Percentiles rank a stretch among this genome's conserved stretches.
Conservation (phyloP, 176 grass and related monocot species). For the Triticum dicoccoides region DNA sequence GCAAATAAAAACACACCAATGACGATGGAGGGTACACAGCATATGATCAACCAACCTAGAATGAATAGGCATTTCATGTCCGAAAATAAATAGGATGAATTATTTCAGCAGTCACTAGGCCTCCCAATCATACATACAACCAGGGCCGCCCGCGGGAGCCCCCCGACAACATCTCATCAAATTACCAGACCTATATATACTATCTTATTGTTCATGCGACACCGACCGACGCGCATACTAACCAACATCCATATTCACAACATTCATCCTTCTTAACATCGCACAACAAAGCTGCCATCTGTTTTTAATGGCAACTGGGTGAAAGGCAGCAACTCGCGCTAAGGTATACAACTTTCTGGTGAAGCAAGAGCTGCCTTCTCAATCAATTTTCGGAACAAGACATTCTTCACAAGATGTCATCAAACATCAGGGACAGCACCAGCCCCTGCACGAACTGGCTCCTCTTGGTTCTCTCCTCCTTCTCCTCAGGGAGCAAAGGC, state of each 20-base stretch:
- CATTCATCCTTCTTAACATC: background rate
- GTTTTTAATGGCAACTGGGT: conserved; percentile 8
- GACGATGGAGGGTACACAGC: background rate
- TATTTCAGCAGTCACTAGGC: background rate
- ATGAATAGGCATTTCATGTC: background rate
- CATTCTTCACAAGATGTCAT: conserved; percentile 49
- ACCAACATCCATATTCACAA: conserved; percentile 38
- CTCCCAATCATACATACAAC: conserved; percentile 39
- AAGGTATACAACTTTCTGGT: background rate
- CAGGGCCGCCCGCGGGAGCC: background rate
- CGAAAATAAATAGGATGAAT: conserved; percentile 3
- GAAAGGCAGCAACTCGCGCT: conserved; percentile 3
- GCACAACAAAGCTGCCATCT: conserved; percentile 13
- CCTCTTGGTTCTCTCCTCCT: conserved; percentile 66
- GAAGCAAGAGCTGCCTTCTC: conserved; percentile 20
- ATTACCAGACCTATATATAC: conserved; percentile 40
- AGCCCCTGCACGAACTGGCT: conserved; percentile 74
- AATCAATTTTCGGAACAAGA: background rate
- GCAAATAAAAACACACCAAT: background rate
- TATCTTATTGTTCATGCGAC: conserved; percentile 33
- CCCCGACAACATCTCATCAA: conserved; percentile 4
- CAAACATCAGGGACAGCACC: conserved; percentile 69
- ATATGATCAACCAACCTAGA: background rate
- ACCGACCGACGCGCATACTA: background rate
- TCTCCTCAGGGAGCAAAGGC: conserved; percentile 63